Conservation (phyloP, 1,139 yeast genomes). For the Eremothecium cymbalariae region DNA sequence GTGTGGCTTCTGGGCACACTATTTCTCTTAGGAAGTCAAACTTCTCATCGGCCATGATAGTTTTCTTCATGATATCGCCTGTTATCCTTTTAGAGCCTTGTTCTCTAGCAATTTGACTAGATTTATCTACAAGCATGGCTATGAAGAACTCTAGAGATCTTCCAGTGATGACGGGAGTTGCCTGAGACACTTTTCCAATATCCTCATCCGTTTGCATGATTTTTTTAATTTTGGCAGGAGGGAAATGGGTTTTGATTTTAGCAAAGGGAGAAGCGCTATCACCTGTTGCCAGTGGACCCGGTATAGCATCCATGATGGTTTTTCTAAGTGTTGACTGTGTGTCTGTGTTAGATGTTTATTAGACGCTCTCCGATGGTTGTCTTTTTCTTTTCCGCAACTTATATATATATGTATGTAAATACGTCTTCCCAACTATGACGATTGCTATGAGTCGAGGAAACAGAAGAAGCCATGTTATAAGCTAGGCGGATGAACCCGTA, state of each 20-base stretch:
- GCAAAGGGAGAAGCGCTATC: slow-evolving; percentile 5
- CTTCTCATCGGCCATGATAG: slow-evolving; percentile 78
- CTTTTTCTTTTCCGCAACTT: not conserved
- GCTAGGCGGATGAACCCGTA: not conserved
- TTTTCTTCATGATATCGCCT: slow-evolving; percentile 75
- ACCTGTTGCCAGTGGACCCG: not conserved
- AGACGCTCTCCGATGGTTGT: not conserved
- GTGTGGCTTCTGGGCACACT: slow-evolving; percentile 23
- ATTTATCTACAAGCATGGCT: slow-evolving; percentile 80
- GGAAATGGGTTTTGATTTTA: slow-evolving; percentile 81
- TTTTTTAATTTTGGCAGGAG: slow-evolving; percentile 93
- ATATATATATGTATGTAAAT: not conserved
- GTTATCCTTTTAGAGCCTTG: slow-evolving; percentile 75
- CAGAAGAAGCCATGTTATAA: not conserved
- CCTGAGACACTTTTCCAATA: slow-evolving; percentile 97
- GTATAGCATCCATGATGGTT: slow-evolving; percentile 3
- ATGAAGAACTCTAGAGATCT: slow-evolving; percentile 87
- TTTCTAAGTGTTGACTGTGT: no score
- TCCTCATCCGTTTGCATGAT: slow-evolving; percentile 98
- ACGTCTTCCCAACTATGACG: no score
- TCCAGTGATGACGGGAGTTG: slow-evolving; percentile 94
- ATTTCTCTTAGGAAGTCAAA: slow-evolving; percentile 79
- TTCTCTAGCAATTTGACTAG: slow-evolving; percentile 68
- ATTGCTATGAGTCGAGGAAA: slow-evolving; percentile 1
- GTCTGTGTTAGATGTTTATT: no score